These are phyloP conservation scores for Berkeleyomyces basicola DNA, from an alignment of 2,329 filamentous ascomycete genomes.

Conservation along the genomic window DNA sequence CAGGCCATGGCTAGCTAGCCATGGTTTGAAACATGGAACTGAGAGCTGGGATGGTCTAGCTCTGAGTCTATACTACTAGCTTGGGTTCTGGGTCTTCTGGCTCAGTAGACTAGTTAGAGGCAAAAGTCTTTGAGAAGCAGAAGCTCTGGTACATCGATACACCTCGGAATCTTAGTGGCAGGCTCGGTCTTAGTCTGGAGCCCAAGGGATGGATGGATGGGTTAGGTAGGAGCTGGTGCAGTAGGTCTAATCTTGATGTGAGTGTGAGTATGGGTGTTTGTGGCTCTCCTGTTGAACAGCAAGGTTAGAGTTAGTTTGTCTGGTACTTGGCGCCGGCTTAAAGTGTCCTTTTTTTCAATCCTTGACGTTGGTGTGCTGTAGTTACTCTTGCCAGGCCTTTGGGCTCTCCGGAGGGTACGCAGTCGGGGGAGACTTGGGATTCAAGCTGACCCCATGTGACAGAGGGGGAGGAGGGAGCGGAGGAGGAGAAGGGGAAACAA, in stretches of 20 bases:
- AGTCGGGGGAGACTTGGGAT: background rate
- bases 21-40: no score
- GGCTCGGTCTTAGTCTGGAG: background rate
- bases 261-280: no score
- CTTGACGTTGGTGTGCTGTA: background rate
- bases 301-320: background rate
- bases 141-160: background rate
- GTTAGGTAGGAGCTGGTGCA: background rate
- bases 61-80: background rate
- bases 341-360: background rate
- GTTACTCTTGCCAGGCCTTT: background rate
- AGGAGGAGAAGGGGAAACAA: background rate
- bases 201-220: background rate
- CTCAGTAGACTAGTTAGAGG: background rate
- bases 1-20: no score
- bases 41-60: background rate
- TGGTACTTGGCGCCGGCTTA: background rate
- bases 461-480: background rate
- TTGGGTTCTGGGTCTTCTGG: background rate
- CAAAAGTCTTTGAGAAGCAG: background rate
- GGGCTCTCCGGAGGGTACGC: background rate
- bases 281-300: no score
- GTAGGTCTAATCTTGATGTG: no score
- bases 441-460: background rate
- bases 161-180: background rate